These are phyloP conservation scores for cucumber (Cucumis sativus) DNA, from an alignment of 306 rosid genomes.

Conservation along the genomic window DNA sequence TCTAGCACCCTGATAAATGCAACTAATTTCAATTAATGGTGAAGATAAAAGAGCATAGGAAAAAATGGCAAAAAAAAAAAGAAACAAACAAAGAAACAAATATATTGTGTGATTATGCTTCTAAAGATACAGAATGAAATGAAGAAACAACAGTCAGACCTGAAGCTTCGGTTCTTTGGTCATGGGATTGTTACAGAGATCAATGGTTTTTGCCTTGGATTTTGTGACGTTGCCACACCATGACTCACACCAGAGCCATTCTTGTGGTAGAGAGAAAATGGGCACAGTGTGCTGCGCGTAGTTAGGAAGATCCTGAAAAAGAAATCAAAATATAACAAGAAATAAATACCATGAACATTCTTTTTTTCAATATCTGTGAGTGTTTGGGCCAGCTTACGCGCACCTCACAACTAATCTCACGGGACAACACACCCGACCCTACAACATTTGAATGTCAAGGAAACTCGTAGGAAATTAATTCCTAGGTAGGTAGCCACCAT, in stretches of 20 bases:
- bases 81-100: too few species aligned
- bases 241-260: conserved; percentile 99
- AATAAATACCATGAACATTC: background rate
- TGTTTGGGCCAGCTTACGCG: too few species aligned
- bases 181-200: conserved; percentile 99
- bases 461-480: too few species aligned
- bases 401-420: too few species aligned
- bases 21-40: background rate
- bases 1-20: conserved; percentile 63
- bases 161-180: conserved; percentile 98
- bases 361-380: too few species aligned
- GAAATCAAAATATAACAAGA: background rate
- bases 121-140: background rate
- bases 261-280: conserved; percentile 90
- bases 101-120: background rate
- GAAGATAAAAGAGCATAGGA: background rate
- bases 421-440: too few species aligned
- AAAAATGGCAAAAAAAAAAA: too few species aligned
- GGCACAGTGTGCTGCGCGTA: conserved; percentile 95
- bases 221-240: conserved; percentile 99
- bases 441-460: too few species aligned
- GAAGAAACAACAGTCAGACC: conserved; percentile 28
- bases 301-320: conserved; percentile 96
- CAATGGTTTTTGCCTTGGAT: conserved; percentile 86
- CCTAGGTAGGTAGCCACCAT: too few species aligned